These are phyloP conservation scores for Tuber borchii DNA, from an alignment of 495 filamentous ascomycete genomes.

Conservation along the genomic window DNA sequence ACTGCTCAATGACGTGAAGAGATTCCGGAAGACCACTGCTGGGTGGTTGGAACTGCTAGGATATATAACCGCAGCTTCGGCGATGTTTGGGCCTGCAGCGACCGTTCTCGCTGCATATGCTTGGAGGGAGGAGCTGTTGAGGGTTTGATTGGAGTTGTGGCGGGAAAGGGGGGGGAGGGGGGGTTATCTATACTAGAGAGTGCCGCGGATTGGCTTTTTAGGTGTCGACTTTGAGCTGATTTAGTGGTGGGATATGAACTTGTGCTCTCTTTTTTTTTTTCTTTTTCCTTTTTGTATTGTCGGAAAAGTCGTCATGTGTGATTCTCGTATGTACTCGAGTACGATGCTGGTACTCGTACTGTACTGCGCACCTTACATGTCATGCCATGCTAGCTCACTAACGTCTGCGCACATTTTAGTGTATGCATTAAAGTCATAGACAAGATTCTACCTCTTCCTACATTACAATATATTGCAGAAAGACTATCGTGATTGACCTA, in stretches of 20 bases:
- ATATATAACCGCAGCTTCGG: not conserved
- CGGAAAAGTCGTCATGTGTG: not conserved
- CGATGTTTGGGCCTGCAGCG: slow-evolving; percentile 14
- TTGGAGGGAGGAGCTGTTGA: slow-evolving; percentile 19
- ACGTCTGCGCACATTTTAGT: not conserved
- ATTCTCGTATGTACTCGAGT: not conserved
- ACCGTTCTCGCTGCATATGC: slow-evolving; percentile 12
- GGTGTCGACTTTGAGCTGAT: not conserved
- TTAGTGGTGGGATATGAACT: not conserved
- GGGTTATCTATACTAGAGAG: not conserved
- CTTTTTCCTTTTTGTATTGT: not conserved
- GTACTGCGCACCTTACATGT: not conserved
- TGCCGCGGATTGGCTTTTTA: not conserved
- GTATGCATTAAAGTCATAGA: not conserved
- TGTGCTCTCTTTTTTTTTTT: not conserved
- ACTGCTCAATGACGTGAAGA: slow-evolving; percentile 18
- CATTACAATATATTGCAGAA: not conserved
- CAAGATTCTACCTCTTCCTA: not conserved
- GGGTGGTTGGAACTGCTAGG: slow-evolving; percentile 3
- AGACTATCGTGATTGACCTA: not conserved
- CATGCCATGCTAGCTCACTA: not conserved
- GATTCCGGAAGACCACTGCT: slow-evolving; percentile 2
- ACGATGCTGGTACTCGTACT: no score
- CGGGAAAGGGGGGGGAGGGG: not conserved
- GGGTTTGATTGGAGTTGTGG: not conserved